These are phyloP conservation scores for Hanseniaspora thailandica DNA, from an alignment of 805 yeast genomes.

Conservation along the genomic window DNA sequence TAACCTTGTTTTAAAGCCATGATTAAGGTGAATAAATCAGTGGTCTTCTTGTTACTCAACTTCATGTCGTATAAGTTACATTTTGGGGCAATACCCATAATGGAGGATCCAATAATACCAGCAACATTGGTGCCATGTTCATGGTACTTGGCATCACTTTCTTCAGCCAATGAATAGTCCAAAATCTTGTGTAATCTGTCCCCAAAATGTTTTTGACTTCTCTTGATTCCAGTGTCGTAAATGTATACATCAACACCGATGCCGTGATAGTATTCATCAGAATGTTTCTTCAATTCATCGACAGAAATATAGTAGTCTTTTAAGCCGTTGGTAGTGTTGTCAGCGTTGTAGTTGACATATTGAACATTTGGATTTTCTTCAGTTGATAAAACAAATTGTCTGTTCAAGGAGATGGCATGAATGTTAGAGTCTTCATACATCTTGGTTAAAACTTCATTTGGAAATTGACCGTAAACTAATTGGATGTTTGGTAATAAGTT, in stretches of 20 bases:
- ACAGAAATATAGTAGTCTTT: background rate
- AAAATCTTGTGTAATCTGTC: slow-evolving; percentile 34
- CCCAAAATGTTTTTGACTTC: slow-evolving; percentile 35
- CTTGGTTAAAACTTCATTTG: slow-evolving; percentile 23
- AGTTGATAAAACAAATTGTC: slow-evolving; percentile 29
- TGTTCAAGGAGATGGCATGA: slow-evolving; percentile 30
- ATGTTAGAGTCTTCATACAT: slow-evolving; percentile 30
- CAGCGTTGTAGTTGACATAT: background rate
- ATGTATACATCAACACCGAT: slow-evolving; percentile 31
- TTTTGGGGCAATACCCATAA: slow-evolving; percentile 44
- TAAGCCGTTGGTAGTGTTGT: background rate
- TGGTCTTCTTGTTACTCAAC: slow-evolving; percentile 33
- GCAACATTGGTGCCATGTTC: slow-evolving; percentile 48
- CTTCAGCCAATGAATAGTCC: slow-evolving; percentile 35
- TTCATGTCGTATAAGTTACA: slow-evolving; percentile 35
- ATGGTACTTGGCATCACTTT: slow-evolving; percentile 26
- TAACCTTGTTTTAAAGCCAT: slow-evolving; percentile 27
- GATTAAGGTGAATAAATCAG: slow-evolving; percentile 29
- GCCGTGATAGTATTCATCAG: slow-evolving; percentile 21
- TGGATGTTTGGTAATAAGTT: background rate
- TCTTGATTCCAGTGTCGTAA: slow-evolving; percentile 32
- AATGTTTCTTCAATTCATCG: background rate
- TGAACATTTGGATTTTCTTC: background rate
- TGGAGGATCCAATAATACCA: slow-evolving; percentile 40
- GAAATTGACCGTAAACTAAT: slow-evolving; percentile 28